These are phyloP conservation scores for Epichloe scottii DNA, from an alignment of 2,329 filamentous ascomycete genomes.

Conservation along the genomic window DNA sequence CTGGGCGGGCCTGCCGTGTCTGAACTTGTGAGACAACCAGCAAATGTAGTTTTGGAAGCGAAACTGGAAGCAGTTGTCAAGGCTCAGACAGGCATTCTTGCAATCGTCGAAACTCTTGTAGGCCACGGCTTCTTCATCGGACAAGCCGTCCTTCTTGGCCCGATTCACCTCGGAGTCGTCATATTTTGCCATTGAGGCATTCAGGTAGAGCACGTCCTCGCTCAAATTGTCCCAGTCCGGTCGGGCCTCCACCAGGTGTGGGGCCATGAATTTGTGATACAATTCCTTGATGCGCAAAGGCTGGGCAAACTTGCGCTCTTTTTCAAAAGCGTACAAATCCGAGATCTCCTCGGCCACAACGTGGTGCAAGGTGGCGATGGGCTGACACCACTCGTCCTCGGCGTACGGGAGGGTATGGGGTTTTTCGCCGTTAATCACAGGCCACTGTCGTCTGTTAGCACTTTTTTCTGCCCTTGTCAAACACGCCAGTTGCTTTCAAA, in stretches of 20 bases:
- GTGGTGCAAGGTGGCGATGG: constrained; percentile 44
- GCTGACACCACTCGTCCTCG: constrained; percentile 40
- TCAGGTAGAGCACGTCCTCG: constrained; percentile 31
- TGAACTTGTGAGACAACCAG: constrained; percentile 21
- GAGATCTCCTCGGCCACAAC: constrained; percentile 37
- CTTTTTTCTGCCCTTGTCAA: background rate
- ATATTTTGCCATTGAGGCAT: constrained; percentile 17
- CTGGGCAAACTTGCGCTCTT: constrained; percentile 19
- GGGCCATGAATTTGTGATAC: constrained; percentile 32
- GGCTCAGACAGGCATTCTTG: constrained; percentile 28
- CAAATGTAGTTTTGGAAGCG: constrained; percentile 28
- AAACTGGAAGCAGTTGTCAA: constrained; percentile 28
- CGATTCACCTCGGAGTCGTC: constrained; percentile 19
- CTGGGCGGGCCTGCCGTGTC: constrained; percentile 26
- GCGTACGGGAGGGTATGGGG: constrained; percentile 36
- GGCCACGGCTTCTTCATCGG: constrained; percentile 26
- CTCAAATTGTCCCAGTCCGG: constrained; percentile 42
- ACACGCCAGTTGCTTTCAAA: background rate
- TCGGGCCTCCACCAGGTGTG: constrained; percentile 24
- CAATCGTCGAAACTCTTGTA: constrained; percentile 31
- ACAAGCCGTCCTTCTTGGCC: constrained; percentile 21
- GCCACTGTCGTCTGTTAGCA: constrained; percentile 25
- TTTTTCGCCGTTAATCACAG: constrained; percentile 44
- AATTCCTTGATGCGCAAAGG: constrained; percentile 34
- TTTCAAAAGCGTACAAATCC: constrained; percentile 39